Conservation (phyloP, 2,329 filamentous ascomycete genomes). For the Corinectria fuckeliana region DNA sequence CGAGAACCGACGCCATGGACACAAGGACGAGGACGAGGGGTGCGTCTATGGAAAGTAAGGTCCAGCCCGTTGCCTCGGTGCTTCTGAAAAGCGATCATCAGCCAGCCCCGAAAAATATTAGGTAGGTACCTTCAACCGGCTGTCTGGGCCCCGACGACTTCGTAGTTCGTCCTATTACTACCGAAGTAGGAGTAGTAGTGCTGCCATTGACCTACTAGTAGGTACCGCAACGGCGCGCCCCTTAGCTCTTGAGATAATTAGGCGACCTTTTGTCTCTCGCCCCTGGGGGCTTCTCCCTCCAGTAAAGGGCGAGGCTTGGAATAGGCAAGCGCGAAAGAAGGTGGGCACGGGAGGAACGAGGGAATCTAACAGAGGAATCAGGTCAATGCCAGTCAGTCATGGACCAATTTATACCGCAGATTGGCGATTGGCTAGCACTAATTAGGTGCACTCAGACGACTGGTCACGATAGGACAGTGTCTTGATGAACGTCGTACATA, state of each 20-base stretch:
- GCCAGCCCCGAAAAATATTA: neutral
- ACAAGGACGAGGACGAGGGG: neutral
- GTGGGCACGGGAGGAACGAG: constrained; percentile 23
- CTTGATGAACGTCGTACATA: constrained; percentile 2
- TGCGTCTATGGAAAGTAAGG: neutral
- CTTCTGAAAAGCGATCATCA: neutral
- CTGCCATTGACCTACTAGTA: neutral
- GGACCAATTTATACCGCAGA: constrained; percentile 15
- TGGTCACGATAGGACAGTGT: neutral
- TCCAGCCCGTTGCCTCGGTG: neutral
- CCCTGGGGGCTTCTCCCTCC: neutral
- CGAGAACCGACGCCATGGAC: neutral
- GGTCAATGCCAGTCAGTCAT: constrained; percentile 29
- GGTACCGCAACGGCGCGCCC: constrained; percentile 2
- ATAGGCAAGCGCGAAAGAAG: neutral
- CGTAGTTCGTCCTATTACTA: neutral
- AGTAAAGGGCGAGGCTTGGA: neutral
- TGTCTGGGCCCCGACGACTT: neutral
- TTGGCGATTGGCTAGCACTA: neutral
- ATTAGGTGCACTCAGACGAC: neutral
- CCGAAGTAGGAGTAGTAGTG: too few species aligned
- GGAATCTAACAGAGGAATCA: constrained; percentile 17
- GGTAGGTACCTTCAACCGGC: neutral
- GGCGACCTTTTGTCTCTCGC: neutral
- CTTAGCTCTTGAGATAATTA: neutral